Base-by-base conservation (phyloP, 2,329 filamentous ascomycete species). In the Claviceps maximensis region DNA sequence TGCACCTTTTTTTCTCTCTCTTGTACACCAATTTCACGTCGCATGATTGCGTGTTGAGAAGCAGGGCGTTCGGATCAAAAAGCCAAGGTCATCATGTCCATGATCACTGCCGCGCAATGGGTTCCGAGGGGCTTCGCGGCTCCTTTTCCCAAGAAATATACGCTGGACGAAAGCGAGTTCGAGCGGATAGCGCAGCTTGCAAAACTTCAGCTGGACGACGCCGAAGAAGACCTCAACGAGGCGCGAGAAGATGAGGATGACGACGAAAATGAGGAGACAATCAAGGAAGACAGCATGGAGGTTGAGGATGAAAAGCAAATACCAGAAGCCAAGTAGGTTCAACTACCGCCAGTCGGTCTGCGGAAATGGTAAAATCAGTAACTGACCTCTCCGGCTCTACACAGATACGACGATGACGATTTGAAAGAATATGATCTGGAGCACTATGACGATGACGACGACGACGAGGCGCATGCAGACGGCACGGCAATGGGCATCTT, bases 341-440 rank as follows among this genome's bases (percentile, higher is more conserved):
- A 13, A 2, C 53, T 27, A 23, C 9, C 9, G 36, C 38, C 23
- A 9, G 21, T 15, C 21, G n/a, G 15, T 12, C 25, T 8, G 31
- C 19, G 10, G 15, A 4, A 12, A 31, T 19, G 25, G 21, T 23
- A 53, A 12, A 25, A 41, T 45, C 15, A 38, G 36, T 17, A 7
- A 50, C 61, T 63, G 53, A 64, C 54, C 41, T n/a, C 7, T 2
- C 5, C 33, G 13, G 4, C 33, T 4, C 13, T 13, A 25, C n/a
- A 25, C 58, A 79, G 76, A 53, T 72, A 80, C 40, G 74, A 85
- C 58, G 89, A 95, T 64, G 88, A 94, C 59, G 90, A 95, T 66
- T 77, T 98, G 49, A 93, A 91, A 70, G 89, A 98, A 70, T 98
- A 96, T 70, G 85, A 98, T 65, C 78, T 98, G 52, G 91, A 97